Evolutionary conservation across 1,284 basidiomycete species (phyloP).

Genomic region (Erythrobasidium hasegawianum): DNA sequence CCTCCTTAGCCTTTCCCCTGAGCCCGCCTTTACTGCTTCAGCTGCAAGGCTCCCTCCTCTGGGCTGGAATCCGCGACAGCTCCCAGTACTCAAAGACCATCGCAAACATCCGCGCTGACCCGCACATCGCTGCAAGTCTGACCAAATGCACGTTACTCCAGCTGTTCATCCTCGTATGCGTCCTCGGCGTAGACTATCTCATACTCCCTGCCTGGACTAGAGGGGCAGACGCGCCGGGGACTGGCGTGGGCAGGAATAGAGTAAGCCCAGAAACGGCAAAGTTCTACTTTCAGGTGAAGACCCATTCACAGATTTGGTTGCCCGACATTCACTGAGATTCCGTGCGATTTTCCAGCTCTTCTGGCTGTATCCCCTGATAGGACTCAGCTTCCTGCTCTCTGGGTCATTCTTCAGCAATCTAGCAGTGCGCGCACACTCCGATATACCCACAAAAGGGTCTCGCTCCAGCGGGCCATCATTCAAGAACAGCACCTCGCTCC

Average conservation of each 20-base stretch:
- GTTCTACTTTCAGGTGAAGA: conserved; percentile 32
- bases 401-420: conserved; percentile 51
- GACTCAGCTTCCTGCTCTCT: conserved; percentile 55
- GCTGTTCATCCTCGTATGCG: conserved; percentile 31
- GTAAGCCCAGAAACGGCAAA: conserved; percentile 23
- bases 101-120: conserved; percentile 26
- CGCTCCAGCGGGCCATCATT: conserved; percentile 49
- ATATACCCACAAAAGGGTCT: conserved; percentile 65
- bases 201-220: conserved; percentile 31
- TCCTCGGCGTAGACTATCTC: conserved; percentile 28
- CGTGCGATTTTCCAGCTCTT: conserved; percentile 53
- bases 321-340: no score
- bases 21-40: conserved; percentile 12
- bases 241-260: conserved; percentile 4
- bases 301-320: no score
- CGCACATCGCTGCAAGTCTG: conserved; percentile 16
- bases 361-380: conserved; percentile 70
- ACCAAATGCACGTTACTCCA: conserved; percentile 33
- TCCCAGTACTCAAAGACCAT: conserved; percentile 20
- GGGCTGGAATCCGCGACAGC: conserved; percentile 15
- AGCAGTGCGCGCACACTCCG: conserved; percentile 70
- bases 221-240: conserved; percentile 8
- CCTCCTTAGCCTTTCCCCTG: conserved; percentile 23
- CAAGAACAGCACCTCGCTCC: conserved; percentile 62
- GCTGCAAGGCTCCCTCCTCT: conserved; percentile 23